Conservation (phyloP, 257 asterid species). For the Rehmannia glutinosa region DNA sequence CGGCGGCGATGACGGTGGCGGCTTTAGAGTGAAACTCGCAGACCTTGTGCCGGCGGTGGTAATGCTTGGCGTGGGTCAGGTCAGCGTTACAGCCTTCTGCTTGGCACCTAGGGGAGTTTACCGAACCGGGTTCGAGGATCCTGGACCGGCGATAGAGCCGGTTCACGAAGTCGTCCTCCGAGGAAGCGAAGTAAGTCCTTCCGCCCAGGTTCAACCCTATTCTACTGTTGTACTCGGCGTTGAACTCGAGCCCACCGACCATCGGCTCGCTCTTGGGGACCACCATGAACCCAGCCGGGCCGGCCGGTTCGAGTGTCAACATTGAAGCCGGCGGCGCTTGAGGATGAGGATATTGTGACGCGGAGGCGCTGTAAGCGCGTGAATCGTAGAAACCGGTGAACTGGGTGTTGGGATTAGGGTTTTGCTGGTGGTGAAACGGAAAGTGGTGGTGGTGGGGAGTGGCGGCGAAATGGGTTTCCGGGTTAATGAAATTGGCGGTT, state of each 20-base stretch:
- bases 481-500: conserved; percentile 31
- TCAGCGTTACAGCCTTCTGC: conserved; percentile 97
- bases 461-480: conserved; percentile 43
- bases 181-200: conserved; percentile 78
- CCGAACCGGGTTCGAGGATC: conserved; percentile 62
- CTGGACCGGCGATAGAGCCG: conserved; percentile 94
- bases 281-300: conserved; percentile 48
- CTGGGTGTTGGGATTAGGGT: conserved; percentile 25
- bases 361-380: conserved; percentile 38
- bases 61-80: conserved; percentile 86
- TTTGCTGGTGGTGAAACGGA: conserved; percentile 29
- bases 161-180: conserved; percentile 93
- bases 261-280: conserved; percentile 77
- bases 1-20: conserved; percentile 87
- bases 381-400: conserved; percentile 41
- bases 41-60: conserved; percentile 98
- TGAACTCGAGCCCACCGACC: conserved; percentile 38
- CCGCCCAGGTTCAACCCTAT: conserved; percentile 90
- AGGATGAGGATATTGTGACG: conserved; percentile 24
- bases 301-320: conserved; percentile 59
- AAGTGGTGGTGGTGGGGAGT: conserved; percentile 23
- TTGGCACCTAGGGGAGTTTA: conserved; percentile 75
- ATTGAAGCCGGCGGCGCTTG: conserved; percentile 36
- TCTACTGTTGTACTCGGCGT: conserved; percentile 38
- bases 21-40: conserved; percentile 98